Percentiles rank a stretch among this genome's conserved stretches.
phyloP scores from a whole-genome alignment of 805 yeast species.

The Schwanniomyces sp. region DNA sequence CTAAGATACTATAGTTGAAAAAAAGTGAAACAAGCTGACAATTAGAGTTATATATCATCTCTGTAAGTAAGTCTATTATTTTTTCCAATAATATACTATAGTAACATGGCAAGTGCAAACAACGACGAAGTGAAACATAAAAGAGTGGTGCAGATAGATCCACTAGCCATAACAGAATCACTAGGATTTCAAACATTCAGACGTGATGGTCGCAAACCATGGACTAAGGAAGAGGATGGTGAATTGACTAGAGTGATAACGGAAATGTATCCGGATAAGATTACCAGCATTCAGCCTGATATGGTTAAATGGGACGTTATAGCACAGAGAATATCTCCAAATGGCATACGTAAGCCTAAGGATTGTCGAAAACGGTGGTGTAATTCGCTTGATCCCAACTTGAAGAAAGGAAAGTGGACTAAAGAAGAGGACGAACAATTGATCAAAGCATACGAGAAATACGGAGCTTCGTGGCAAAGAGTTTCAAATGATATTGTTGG shows the following conservation, averaged over 20 bases:
- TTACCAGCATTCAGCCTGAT: conserved; percentile 32
- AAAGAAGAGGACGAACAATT: conserved; percentile 70
- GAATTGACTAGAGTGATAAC: conserved; percentile 45
- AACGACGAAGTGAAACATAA: conserved; percentile 5
- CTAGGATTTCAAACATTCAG: conserved; percentile 75
- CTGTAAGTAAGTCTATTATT: conserved; percentile 1
- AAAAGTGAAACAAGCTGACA: not conserved
- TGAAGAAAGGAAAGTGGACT: conserved; percentile 88
- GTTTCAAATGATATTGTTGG: conserved; percentile 77
- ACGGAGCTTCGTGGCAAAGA: conserved; percentile 85
- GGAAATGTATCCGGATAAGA: conserved; percentile 25
- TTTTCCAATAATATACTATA: not conserved
- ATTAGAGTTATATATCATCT: conserved; percentile 3
- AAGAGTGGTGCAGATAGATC: conserved; percentile 40
- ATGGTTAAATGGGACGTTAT: conserved; percentile 63
- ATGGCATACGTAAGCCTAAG: conserved; percentile 61
- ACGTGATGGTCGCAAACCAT: conserved; percentile 59
- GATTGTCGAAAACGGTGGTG: conserved; percentile 89
- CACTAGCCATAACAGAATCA: conserved; percentile 63
- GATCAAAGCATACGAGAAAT: conserved; percentile 58
- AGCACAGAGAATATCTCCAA: conserved; percentile 40
- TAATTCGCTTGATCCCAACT: conserved; percentile 77
- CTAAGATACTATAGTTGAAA: not conserved
- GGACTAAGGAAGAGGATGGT: conserved; percentile 76
- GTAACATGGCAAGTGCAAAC: not conserved